phyloP scores from a whole-genome alignment of 768 basidiomycete species.

The Kwoniella sp. region DNA sequence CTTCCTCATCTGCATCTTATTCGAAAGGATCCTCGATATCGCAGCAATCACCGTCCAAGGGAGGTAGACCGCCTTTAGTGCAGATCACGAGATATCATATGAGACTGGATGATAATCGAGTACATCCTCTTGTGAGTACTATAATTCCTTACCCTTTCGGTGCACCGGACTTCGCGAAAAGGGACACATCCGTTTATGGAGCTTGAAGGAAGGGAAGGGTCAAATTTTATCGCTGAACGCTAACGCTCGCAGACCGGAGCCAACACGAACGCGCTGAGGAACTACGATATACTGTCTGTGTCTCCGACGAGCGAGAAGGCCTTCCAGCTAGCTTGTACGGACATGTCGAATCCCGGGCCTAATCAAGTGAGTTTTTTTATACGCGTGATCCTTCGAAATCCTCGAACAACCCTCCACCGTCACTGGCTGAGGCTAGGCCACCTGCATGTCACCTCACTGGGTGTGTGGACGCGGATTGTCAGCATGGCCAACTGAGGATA shows the following conservation, averaged over 20 bases:
- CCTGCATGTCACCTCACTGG: too few species aligned
- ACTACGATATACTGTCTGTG: constrained; percentile 52
- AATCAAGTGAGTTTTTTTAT: constrained; percentile 36
- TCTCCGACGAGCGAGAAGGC: constrained; percentile 50
- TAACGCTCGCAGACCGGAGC: constrained; percentile 31
- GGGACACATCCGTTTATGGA: too few species aligned
- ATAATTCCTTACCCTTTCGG: neutral
- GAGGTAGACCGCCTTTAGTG: constrained; percentile 30
- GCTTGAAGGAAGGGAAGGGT: too few species aligned
- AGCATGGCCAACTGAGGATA: neutral
- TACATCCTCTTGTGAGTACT: constrained; percentile 49
- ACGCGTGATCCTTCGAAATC: too few species aligned
- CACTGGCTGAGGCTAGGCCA: too few species aligned
- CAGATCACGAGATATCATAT: constrained; percentile 52
- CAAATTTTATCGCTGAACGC: neutral
- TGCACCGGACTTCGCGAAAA: neutral
- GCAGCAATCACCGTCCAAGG: neutral
- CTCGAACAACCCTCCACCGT: too few species aligned
- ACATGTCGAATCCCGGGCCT: constrained; percentile 49
- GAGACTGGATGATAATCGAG: constrained; percentile 47
- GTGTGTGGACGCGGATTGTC: too few species aligned
- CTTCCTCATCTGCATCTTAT: neutral
- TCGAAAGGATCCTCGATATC: neutral
- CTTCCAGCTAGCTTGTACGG: constrained; percentile 51
- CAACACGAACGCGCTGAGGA: constrained; percentile 35